These are phyloP conservation scores for Geranium incanum DNA, from an alignment of 441 rosid genomes.

Conservation along the genomic window DNA sequence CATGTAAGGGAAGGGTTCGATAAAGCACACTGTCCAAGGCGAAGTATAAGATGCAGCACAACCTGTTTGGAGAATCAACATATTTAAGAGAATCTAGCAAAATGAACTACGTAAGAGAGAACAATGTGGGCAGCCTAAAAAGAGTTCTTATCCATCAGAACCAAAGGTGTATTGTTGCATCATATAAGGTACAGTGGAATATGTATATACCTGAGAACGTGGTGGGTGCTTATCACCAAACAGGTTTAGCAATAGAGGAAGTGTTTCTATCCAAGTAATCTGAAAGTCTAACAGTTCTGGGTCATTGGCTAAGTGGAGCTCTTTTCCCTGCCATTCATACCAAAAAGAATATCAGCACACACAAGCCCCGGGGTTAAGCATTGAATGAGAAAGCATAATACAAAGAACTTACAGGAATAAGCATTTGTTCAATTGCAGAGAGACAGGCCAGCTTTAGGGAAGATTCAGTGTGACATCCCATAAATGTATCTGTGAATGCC, in stretches of 20 bases:
- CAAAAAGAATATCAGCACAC: background rate
- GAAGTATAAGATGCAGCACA: conserved; percentile 63
- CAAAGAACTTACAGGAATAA: conserved; percentile 56
- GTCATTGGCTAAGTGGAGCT: conserved; percentile 33
- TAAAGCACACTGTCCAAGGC: conserved; percentile 50
- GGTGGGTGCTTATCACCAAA: conserved; percentile 55
- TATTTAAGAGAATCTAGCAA: conserved; percentile 16
- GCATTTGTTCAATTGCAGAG: conserved; percentile 50
- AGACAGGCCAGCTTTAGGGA: conserved; percentile 58
- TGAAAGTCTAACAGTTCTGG: conserved; percentile 41
- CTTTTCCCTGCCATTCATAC: conserved; percentile 38
- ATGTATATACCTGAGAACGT: conserved; percentile 47
- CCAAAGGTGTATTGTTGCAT: background rate
- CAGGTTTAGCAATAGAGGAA: conserved; percentile 50
- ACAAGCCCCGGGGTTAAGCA: background rate
- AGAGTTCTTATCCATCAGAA: background rate
- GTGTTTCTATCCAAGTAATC: conserved; percentile 59
- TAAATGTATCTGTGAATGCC: conserved; percentile 81
- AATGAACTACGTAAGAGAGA: background rate
- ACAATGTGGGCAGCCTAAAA: background rate
- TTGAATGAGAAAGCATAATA: conserved; percentile 13
- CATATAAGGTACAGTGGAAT: conserved; percentile 12
- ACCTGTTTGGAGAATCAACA: conserved; percentile 34
- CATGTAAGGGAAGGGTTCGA: conserved; percentile 32
- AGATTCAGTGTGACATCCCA: conserved; percentile 58